phyloP scores from a whole-genome alignment of 306 rosid genomes.

The Cucumis hystrix region DNA sequence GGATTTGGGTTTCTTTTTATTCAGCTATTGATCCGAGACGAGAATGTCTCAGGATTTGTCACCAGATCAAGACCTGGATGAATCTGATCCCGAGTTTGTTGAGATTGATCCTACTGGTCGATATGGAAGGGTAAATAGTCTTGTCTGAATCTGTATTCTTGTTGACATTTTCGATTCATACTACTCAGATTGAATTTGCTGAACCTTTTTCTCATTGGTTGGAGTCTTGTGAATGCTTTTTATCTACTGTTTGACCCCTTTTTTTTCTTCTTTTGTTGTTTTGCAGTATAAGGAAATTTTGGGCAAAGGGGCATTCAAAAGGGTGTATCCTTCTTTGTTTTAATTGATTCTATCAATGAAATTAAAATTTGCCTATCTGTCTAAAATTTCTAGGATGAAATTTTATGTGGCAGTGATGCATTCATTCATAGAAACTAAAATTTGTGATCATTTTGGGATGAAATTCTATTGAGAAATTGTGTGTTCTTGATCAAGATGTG shows the following conservation, averaged over 20 bases:
- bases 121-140: slow-evolving; percentile 67
- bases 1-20: not conserved
- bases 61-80: slow-evolving; percentile 52
- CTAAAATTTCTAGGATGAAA: not conserved
- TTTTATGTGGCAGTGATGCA: not conserved
- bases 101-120: slow-evolving; percentile 87
- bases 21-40: slow-evolving; percentile 6
- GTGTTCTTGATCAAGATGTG: slow-evolving; percentile 38
- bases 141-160: not conserved
- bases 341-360: not conserved
- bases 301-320: slow-evolving; percentile 94
- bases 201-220: not conserved
- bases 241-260: not conserved
- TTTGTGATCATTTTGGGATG: not conserved
- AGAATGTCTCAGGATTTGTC: slow-evolving; percentile 55
- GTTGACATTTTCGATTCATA: not conserved
- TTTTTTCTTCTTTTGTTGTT: slow-evolving; percentile 1
- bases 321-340: slow-evolving; percentile 74
- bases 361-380: too few relatives aligned
- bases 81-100: slow-evolving; percentile 51
- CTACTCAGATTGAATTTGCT: not conserved
- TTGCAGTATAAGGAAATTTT: slow-evolving; percentile 81
- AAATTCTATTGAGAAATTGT: not conserved
- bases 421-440: not conserved
- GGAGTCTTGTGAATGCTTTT: not conserved